A percentile compares a stretch with the other conserved stretches of the same genome.
Evolutionary conservation across 2,329 filamentous ascomycete species (phyloP).

Genomic region (Sclerotinia minor): DNA sequence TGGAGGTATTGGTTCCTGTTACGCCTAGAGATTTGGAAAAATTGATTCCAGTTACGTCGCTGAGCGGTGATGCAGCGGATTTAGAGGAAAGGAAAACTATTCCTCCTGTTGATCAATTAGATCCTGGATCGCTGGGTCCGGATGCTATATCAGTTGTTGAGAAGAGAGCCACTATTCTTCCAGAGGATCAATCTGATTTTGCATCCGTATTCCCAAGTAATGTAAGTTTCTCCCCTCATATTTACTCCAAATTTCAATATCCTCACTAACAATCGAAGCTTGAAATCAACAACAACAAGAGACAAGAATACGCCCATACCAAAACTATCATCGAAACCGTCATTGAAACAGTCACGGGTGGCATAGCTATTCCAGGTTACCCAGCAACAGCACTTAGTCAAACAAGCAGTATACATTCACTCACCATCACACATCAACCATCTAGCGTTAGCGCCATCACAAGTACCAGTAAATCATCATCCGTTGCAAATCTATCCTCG

Average conservation of each 20-base stretch:
- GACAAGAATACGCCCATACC: slow-evolving; percentile 12
- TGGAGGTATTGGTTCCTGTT: background rate
- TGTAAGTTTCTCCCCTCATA: background rate
- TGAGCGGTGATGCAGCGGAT: background rate
- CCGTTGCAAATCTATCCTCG: background rate
- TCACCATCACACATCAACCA: slow-evolving; percentile 1
- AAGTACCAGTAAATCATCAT: background rate
- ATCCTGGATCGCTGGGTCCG: background rate
- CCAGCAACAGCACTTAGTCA: slow-evolving; percentile 6
- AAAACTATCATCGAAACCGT: slow-evolving; percentile 6
- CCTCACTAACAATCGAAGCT: background rate
- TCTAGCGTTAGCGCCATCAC: background rate
- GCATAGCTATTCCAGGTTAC: slow-evolving; percentile 8
- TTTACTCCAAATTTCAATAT: background rate
- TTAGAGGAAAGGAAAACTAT: background rate
- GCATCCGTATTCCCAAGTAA: background rate
- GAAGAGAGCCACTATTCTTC: background rate
- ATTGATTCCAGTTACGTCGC: background rate
- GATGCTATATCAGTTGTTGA: background rate
- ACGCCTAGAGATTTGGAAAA: background rate
- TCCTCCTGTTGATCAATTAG: background rate
- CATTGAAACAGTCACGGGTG: slow-evolving; percentile 3
- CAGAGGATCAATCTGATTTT: background rate
- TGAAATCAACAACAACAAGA: background rate
- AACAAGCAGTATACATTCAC: background rate